Base-by-base conservation (phyloP, 805 yeast genomes). In the Kluyveromyces siamensis region DNA sequence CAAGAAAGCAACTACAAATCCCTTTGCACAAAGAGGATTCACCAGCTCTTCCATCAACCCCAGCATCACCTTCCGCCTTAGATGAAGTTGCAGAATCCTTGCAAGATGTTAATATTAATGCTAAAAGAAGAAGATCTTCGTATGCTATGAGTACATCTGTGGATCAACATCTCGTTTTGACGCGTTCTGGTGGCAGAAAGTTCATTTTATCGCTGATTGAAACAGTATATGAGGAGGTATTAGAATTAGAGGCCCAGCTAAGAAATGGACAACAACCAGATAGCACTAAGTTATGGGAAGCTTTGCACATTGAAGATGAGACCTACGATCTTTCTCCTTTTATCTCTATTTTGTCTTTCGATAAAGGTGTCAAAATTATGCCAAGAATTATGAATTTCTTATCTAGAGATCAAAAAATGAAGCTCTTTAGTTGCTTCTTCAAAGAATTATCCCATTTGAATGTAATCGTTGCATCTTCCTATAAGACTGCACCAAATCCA, bases 311-410 rank as follows among this genome's bases (percentile, higher is more conserved):
- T 46, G 79, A 80, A 54, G 90, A 84, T 53, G 79, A 77, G 48
- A 51, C 61, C 44, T 55, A 55, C 50, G 79, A 82, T 48, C 80
- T 80, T 27, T 84, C 84, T 61, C 93, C 95, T 37, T 90, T 90
- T 60, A 78, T 89, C 47, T 87, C 89, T 55, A 80, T 87, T 62
- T 74, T 91, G 55, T 79, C 86, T 27, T 85, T 83, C 62, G 87
- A 87, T 58, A 91, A 91, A 69, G 93, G 95, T 49, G 81, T 88
- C 72, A 90, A 88, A 66, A 77, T 88, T 37, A 81, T 91, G 71
- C 89, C 93, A 46, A 81, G 99, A 68, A 76, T 87, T 51, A 88
- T 88, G 73, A 85, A 87, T 61, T 87, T 89, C 65, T 73, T 91
- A 60, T 71, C 79, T 39, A 75, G 83, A 55, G 87, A 84, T 55